Evolutionary conservation across 1,284 basidiomycete species (phyloP), one percentile per base, ranked within the genome.

Genomic region (Apiotrichum gracile): DNA sequence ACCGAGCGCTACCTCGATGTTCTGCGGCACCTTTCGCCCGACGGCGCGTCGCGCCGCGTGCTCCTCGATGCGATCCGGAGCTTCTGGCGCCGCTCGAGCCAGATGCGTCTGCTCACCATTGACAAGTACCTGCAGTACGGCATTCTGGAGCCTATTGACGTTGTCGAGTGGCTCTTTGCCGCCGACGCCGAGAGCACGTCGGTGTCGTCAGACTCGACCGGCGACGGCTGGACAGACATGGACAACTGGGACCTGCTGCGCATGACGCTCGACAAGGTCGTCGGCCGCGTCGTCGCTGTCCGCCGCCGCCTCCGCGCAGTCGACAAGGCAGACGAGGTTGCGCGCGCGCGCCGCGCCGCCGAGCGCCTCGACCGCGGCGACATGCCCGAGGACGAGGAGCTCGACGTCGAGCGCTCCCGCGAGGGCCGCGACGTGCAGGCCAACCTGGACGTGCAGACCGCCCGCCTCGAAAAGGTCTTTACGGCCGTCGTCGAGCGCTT

Each of bases 41-140:
- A 78, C 54, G 63, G 77, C 0, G 83, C 66, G 4, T 75, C 76
- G 43, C 70, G 78, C 21, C 66, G 52, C 33, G 85, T 86, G 60
- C 83, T 89, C 61, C 81, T 91, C 24, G 80, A 78, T 44, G 84
- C 84, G 19, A 84, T 87, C 7, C 81, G 80, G 1, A 73, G 77
- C 22, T 96, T 88, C 76, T 97, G 91, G 91, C 80, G 80, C 59
- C 75, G 82, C 57, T 89, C 87, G 64, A 78, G 80, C 26, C 89
- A 94, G 66, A 89, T 92, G 84, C 79, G 92, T 38, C 79, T 81
- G 21, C 90, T 98, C 65, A 92, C 97, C 6, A 85, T 94, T 59
- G 96, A 97, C 79, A 99, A 99, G 77, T 79, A 97, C 58, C 87
- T 98, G 82, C 94, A 98, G 74, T 99, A 99, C 75, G 89, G 96